These are phyloP conservation scores for Edaphochlamys debaryana DNA, from an alignment of 139 green algal genomes.

Conservation along the genomic window DNA sequence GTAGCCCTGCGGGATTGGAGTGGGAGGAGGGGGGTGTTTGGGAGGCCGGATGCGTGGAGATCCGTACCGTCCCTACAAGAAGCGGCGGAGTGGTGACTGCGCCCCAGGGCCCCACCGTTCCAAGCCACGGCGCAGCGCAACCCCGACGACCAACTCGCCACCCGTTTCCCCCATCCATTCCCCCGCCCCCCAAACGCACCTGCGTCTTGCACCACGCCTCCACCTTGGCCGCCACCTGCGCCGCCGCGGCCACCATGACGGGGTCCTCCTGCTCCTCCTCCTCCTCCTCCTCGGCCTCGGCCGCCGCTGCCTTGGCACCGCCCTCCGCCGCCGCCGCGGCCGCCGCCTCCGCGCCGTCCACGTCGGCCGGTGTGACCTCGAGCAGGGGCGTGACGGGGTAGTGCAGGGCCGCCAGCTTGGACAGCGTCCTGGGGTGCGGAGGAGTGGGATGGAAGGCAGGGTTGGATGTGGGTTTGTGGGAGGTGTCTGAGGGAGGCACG, in stretches of 20 bases:
- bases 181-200: no score
- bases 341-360: neutral
- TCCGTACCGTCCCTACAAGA: no score
- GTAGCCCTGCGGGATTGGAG: neutral
- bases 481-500: no score
- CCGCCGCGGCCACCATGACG: neutral
- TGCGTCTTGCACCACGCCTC: conserved; percentile 14
- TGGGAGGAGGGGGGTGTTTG: no score
- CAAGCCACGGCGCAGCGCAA: no score
- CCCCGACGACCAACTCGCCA: no score
- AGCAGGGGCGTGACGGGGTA: conserved; percentile 50
- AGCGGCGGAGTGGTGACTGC: no score
- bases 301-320: neutral
- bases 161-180: no score
- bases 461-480: no score
- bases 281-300: neutral
- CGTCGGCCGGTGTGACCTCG: neutral
- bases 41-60: no score
- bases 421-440: conserved; percentile 7
- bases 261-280: neutral
- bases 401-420: conserved; percentile 31
- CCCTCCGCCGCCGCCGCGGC: neutral
- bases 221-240: neutral
- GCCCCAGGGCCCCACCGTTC: no score
- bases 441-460: no score